Conservation (phyloP, 2,329 filamentous ascomycete species). For the Chrysoporthe cubensis region DNA sequence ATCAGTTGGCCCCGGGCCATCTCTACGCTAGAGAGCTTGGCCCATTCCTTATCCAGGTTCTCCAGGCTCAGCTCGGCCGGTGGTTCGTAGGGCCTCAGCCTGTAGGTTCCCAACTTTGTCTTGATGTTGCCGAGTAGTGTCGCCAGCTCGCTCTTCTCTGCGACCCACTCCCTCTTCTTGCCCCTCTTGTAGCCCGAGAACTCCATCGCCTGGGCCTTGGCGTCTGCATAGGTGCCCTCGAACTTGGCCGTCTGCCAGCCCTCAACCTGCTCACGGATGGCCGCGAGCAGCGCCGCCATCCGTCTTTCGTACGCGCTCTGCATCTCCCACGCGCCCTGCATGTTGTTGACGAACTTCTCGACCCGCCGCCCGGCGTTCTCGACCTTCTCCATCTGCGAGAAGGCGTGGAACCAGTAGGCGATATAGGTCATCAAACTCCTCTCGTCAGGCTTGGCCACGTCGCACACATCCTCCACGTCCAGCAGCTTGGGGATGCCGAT, state of each 20-base stretch:
- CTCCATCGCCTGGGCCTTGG: constrained; percentile 80
- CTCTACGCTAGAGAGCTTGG: constrained; percentile 77
- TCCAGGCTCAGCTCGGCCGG: constrained; percentile 82
- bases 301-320: constrained; percentile 92
- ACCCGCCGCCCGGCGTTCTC: constrained; percentile 96
- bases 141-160: constrained; percentile 93
- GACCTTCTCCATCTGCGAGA: constrained; percentile 98
- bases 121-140: constrained; percentile 97
- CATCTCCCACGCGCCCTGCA: constrained; percentile 99
- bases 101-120: constrained; percentile 95
- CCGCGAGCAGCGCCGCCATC: constrained; percentile 79
- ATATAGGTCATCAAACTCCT: constrained; percentile 99
- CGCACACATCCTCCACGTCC: constrained; percentile 97
- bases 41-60: constrained; percentile 82
- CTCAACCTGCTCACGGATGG: constrained; percentile 73
- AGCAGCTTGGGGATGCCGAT: constrained; percentile 95
- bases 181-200: constrained; percentile 91
- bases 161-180: constrained; percentile 93
- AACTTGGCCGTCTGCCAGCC: constrained; percentile 81
- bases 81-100: constrained; percentile 87
- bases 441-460: constrained; percentile 94
- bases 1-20: constrained; percentile 89
- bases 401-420: constrained; percentile 99
- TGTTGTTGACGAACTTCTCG: constrained; percentile 98
- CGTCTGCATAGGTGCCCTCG: constrained; percentile 89